Conservation (phyloP, 208 protist species). For the Leishmania arabica region DNA sequence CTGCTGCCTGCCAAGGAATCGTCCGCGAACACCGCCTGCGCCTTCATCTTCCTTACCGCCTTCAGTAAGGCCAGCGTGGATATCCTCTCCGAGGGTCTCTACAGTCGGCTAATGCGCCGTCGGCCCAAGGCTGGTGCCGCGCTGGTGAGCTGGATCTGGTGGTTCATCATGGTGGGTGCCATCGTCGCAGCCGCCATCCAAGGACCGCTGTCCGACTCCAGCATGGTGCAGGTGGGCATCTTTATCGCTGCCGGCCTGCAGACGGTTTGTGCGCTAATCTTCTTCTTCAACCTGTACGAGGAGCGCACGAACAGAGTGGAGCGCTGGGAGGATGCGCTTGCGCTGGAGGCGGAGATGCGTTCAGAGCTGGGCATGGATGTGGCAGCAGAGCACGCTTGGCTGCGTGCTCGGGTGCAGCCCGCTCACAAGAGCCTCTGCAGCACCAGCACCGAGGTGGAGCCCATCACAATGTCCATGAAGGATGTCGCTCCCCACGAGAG, state of each 20-base stretch:
- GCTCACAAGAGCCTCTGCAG: background rate
- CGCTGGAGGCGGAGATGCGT: conserved; percentile 30
- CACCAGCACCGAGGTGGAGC: background rate
- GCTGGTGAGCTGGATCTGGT: conserved; percentile 74
- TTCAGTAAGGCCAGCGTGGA: conserved; percentile 68
- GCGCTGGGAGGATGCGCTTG: conserved; percentile 42
- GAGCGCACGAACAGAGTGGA: conserved; percentile 60
- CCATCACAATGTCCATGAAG: background rate
- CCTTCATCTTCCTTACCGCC: conserved; percentile 52
- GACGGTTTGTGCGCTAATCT: conserved; percentile 48
- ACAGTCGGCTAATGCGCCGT: conserved; percentile 67
- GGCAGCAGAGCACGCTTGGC: background rate
- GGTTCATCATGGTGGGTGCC: conserved; percentile 52
- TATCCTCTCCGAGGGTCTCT: conserved; percentile 73
- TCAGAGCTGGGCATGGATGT: conserved; percentile 31
- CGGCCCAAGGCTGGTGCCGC: conserved; percentile 42
- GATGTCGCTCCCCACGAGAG: background rate
- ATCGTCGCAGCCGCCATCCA: conserved; percentile 46
- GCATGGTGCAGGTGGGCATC: conserved; percentile 37
- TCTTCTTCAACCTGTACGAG: conserved; percentile 66
- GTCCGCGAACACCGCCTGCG: conserved; percentile 41
- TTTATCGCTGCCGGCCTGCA: conserved; percentile 55
- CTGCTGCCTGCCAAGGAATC: conserved; percentile 44
- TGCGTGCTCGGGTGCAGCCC: conserved; percentile 2
- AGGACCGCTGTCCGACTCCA: conserved; percentile 57